These are phyloP conservation scores for Arthrinium phaeospermum DNA, from an alignment of 2,329 filamentous ascomycete genomes.

Conservation along the genomic window DNA sequence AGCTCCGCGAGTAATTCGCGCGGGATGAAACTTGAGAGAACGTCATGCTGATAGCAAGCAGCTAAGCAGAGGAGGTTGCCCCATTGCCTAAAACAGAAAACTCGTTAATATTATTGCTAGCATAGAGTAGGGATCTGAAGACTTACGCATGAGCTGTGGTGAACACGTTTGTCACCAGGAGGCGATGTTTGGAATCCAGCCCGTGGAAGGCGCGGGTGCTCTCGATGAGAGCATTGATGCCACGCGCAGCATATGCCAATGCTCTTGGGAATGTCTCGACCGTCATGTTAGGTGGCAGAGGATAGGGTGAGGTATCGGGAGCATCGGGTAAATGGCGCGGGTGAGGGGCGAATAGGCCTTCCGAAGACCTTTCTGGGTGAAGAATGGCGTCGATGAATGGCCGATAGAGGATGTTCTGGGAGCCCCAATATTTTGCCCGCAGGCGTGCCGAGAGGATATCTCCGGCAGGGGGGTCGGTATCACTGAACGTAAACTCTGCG, in stretches of 20 bases:
- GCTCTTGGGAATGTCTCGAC: conserved; percentile 42
- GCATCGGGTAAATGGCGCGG: conserved; percentile 25
- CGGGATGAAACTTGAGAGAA: conserved; percentile 64
- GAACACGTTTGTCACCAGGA: conserved; percentile 94
- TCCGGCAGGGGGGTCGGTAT: conserved; percentile 70
- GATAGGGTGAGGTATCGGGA: conserved; percentile 15
- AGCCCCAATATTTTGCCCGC: conserved; percentile 94
- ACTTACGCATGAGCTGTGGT: conserved; percentile 95
- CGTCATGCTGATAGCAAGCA: conserved; percentile 74
- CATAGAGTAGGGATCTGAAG: not conserved
- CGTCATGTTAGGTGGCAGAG: conserved; percentile 45
- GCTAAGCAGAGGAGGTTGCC: conserved; percentile 92
- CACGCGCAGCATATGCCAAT: conserved; percentile 62
- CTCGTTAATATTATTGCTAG: conserved; percentile 1
- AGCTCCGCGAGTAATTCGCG: conserved; percentile 61
- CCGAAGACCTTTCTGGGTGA: conserved; percentile 39
- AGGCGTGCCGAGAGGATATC: conserved; percentile 85
- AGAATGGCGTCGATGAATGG: conserved; percentile 70
- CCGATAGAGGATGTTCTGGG: conserved; percentile 85
- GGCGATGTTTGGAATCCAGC: conserved; percentile 63
- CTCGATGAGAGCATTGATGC: conserved; percentile 76
- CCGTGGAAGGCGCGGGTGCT: conserved; percentile 84
- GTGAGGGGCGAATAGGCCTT: conserved; percentile 28
- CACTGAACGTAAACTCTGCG: conserved; percentile 60
- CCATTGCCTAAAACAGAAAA: conserved; percentile 74